Conservation (phyloP, 768 basidiomycete genomes). For the Boletus speciosus region DNA sequence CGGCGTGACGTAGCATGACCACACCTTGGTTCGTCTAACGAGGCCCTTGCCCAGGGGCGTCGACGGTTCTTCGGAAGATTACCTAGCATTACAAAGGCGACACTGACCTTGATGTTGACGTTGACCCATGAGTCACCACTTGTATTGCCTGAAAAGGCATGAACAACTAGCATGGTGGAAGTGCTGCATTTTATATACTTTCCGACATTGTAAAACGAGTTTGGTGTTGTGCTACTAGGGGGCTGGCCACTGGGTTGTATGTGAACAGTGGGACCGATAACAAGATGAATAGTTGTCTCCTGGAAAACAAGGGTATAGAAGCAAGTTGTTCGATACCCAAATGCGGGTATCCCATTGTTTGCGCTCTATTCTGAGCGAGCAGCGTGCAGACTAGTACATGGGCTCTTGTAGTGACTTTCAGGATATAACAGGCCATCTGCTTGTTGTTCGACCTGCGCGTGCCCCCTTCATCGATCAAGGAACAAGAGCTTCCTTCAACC, state of each 20-base stretch:
- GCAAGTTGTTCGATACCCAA: neutral
- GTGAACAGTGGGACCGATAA: neutral
- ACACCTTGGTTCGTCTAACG: neutral
- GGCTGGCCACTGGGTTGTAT: neutral
- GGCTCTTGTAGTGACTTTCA: slow-evolving; percentile 5
- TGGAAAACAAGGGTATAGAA: neutral
- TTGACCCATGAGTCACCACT: neutral
- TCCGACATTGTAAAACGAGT: neutral
- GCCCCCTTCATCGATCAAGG: neutral
- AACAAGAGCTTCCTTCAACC: slow-evolving; percentile 16
- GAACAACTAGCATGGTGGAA: neutral
- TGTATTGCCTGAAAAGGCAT: neutral
- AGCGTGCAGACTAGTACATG: neutral
- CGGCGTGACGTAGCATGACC: slow-evolving; percentile 1
- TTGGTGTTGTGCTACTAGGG: neutral
- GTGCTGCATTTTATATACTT: too few relatives aligned
- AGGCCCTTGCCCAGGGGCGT: too few relatives aligned
- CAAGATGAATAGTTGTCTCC: too few relatives aligned
- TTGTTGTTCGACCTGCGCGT: slow-evolving; percentile 10
- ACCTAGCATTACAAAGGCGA: neutral
- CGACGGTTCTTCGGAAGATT: too few relatives aligned
- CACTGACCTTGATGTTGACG: neutral
- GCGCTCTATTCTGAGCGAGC: neutral
- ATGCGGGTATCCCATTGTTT: slow-evolving; percentile 6
- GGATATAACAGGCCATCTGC: slow-evolving; percentile 6